Evolutionary conservation across 2,329 filamentous ascomycete genomes (phyloP).

Genomic region (Trichoderma brevicompactum): DNA sequence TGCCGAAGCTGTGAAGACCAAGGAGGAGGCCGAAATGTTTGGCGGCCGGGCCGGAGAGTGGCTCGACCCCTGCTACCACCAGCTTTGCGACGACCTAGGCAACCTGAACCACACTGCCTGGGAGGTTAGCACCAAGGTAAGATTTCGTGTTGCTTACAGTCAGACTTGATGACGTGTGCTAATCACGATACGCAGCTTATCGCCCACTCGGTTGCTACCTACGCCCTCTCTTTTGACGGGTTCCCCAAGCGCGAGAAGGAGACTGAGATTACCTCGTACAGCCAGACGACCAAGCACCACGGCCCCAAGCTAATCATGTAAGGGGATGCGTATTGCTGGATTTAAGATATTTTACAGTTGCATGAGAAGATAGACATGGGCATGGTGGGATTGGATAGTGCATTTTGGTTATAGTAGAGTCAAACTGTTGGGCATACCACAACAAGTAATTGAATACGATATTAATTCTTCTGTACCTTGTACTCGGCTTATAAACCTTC

Average conservation of each 20-base stretch:
- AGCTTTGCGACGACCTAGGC: constrained; percentile 62
- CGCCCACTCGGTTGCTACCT: constrained; percentile 74
- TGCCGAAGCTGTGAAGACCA: constrained; percentile 76
- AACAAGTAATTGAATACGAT: neutral
- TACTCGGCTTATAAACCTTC: too few relatives aligned
- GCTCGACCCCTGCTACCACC: constrained; percentile 65
- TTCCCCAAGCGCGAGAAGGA: constrained; percentile 60
- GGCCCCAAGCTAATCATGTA: constrained; percentile 55
- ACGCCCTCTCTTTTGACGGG: constrained; percentile 65
- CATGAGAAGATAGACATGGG: neutral
- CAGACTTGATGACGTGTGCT: constrained; percentile 25
- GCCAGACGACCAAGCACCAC: constrained; percentile 52
- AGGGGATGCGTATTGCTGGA: neutral
- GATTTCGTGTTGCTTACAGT: constrained; percentile 25
- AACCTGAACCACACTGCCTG: constrained; percentile 65
- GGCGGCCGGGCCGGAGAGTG: constrained; percentile 69
- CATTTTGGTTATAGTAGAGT: constrained; percentile 4
- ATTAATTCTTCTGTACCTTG: neutral
- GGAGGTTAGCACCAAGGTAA: constrained; percentile 64
- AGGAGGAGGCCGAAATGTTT: constrained; percentile 66
- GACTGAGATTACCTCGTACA: constrained; percentile 39
- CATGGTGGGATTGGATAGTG: neutral
- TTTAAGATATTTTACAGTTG: neutral
- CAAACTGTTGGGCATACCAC: neutral
- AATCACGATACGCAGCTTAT: constrained; percentile 54